phyloP scores from a whole-genome alignment of 2,329 filamentous ascomycete species.

The Drechmeria coniospora region DNA sequence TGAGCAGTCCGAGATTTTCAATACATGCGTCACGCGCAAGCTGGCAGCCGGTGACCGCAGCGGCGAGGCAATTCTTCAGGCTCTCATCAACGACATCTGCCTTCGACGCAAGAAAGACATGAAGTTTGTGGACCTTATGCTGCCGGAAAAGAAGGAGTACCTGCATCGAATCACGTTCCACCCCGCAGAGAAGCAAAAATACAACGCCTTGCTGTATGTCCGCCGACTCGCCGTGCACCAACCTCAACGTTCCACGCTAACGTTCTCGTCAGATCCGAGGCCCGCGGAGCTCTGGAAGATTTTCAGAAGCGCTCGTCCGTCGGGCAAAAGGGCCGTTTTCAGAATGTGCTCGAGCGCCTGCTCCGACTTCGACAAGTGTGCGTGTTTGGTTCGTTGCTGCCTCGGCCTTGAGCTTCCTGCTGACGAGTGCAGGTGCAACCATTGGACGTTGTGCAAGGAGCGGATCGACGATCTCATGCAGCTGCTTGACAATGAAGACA shows the following conservation, averaged over 20 bases:
- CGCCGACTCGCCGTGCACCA: neutral
- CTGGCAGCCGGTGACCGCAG: constrained; percentile 40
- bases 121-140: constrained; percentile 67
- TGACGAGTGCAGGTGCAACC: constrained; percentile 46
- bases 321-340: constrained; percentile 42
- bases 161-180: constrained; percentile 62
- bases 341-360: constrained; percentile 64
- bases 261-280: constrained; percentile 43
- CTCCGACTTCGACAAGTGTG: constrained; percentile 65
- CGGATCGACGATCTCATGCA: constrained; percentile 59
- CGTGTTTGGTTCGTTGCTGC: constrained; percentile 5
- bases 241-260: constrained; percentile 8
- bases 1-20: constrained; percentile 59
- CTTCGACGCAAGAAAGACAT: constrained; percentile 76
- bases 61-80: constrained; percentile 52
- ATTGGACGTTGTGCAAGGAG: constrained; percentile 69
- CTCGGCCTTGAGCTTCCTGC: neutral
- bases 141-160: constrained; percentile 65
- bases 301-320: constrained; percentile 33
- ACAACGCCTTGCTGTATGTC: constrained; percentile 53
- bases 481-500: constrained; percentile 49
- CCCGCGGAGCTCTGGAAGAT: constrained; percentile 51
- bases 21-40: constrained; percentile 44
- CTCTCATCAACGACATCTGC: constrained; percentile 67
- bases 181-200: constrained; percentile 59